phyloP scores from a whole-genome alignment of 1,284 basidiomycete genomes.

The Pterulicium gracile region DNA sequence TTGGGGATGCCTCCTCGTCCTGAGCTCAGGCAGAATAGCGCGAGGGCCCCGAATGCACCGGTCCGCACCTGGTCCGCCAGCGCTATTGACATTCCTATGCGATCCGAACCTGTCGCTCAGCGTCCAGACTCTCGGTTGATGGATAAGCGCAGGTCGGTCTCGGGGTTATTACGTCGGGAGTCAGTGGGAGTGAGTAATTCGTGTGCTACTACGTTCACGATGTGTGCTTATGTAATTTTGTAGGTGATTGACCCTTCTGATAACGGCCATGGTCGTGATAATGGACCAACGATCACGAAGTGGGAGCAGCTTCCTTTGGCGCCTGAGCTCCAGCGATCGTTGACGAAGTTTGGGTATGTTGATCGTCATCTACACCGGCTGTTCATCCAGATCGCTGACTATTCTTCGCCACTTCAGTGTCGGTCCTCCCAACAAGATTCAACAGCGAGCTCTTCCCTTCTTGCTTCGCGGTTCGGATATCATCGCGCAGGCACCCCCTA shows the following conservation, averaged over 20 bases:
- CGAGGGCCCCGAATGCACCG: constrained; percentile 55
- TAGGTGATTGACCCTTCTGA: too few species aligned
- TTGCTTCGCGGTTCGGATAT: constrained; percentile 90
- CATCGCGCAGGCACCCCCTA: constrained; percentile 96
- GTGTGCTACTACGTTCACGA: constrained; percentile 6
- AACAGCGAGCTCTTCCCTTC: constrained; percentile 93
- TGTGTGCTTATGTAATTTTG: constrained; percentile 4
- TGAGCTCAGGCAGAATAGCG: constrained; percentile 40
- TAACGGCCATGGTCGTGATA: constrained; percentile 52
- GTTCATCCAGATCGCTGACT: constrained; percentile 11
- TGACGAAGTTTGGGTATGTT: constrained; percentile 87
- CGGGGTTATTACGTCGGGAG: constrained; percentile 58
- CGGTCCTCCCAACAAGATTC: constrained; percentile 97
- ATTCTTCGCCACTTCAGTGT: constrained; percentile 43
- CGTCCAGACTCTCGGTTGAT: constrained; percentile 7
- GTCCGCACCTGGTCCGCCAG: constrained; percentile 77
- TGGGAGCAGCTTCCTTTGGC: constrained; percentile 91
- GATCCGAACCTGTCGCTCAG: constrained; percentile 25
- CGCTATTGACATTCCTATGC: constrained; percentile 58
- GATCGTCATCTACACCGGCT: constrained; percentile 9
- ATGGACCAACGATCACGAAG: constrained; percentile 83
- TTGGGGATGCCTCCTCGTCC: constrained; percentile 51
- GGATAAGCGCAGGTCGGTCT: constrained; percentile 70
- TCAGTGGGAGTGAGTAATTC: constrained; percentile 61
- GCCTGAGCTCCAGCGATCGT: constrained; percentile 78